Conservation (phyloP, 192 early-diverging fungal species). For the Coemansia brasiliensis region DNA sequence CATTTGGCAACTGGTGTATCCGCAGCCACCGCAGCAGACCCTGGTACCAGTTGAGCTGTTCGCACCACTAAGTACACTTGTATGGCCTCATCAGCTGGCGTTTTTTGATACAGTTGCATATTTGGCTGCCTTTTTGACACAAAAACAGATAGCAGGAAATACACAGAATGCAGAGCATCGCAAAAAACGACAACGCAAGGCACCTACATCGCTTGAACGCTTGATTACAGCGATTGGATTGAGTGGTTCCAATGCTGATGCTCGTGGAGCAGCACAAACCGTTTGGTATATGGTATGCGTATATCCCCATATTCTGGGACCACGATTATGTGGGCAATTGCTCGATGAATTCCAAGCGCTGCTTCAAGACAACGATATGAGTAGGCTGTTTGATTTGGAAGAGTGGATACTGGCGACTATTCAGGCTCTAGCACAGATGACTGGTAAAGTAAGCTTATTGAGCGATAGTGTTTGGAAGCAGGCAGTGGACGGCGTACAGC, state of each 20-base stretch:
- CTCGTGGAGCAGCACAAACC: constrained; percentile 42
- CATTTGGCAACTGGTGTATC: constrained; percentile 12
- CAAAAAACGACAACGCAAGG: constrained; percentile 22
- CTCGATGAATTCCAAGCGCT: constrained; percentile 13
- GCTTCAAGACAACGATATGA: constrained; percentile 29
- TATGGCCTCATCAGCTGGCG: constrained; percentile 26
- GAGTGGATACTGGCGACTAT: constrained; percentile 43
- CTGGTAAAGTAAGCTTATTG: neutral
- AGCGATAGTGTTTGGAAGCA: constrained; percentile 35
- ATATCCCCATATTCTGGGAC: constrained; percentile 21
- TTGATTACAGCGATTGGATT: constrained; percentile 24
- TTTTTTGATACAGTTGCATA: constrained; percentile 48
- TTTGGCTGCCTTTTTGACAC: constrained; percentile 17
- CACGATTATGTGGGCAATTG: constrained; percentile 15
- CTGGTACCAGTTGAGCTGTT: constrained; percentile 9
- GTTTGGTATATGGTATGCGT: constrained; percentile 37
- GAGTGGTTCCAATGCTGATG: constrained; percentile 14
- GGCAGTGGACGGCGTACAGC: constrained; percentile 31
- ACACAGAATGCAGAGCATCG: constrained; percentile 8
- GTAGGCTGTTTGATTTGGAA: constrained; percentile 21
- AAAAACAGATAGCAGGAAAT: neutral
- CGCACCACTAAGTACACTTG: constrained; percentile 8
- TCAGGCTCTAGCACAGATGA: neutral
- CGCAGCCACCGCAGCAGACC: constrained; percentile 10
- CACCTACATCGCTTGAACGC: constrained; percentile 33